Percentiles rank a stretch among this genome's conserved stretches.
phyloP scores from a whole-genome alignment of 371 early-diverging fungal species.

The Batkoa obscura region DNA sequence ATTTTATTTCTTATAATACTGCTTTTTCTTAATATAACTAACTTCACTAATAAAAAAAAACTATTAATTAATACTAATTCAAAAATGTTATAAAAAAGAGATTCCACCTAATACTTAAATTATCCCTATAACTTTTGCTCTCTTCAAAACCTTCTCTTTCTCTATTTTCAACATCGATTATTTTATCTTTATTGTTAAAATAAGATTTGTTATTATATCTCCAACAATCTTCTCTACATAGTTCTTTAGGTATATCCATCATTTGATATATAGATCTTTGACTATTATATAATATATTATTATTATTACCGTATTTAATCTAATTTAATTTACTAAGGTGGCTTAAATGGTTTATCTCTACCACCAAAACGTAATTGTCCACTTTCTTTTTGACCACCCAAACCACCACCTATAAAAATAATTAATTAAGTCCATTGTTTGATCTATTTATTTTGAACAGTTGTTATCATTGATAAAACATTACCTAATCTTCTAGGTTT shows the following conservation, averaged over 20 bases:
- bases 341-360: conserved; percentile 28
- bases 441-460: too few relatives aligned
- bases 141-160: too few relatives aligned
- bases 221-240: background rate
- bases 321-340: conserved; percentile 14
- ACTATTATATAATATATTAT: background rate
- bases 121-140: too few relatives aligned
- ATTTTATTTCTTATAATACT: too few relatives aligned
- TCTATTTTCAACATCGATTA: too few relatives aligned
- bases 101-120: too few relatives aligned
- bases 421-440: background rate
- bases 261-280: background rate
- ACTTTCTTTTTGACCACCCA: conserved; percentile 34
- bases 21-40: too few relatives aligned
- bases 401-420: conserved; percentile 26
- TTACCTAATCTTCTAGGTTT: conserved; percentile 24
- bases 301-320: too few relatives aligned
- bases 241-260: background rate
- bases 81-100: too few relatives aligned
- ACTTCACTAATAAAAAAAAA: too few relatives aligned
- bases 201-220: background rate
- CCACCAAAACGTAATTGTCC: conserved; percentile 41
- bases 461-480: background rate
- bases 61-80: too few relatives aligned
- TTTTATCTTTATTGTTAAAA: too few relatives aligned